Evolutionary conservation across 2,329 filamentous ascomycete species (phyloP).

Genomic region (Eutypella sp.): DNA sequence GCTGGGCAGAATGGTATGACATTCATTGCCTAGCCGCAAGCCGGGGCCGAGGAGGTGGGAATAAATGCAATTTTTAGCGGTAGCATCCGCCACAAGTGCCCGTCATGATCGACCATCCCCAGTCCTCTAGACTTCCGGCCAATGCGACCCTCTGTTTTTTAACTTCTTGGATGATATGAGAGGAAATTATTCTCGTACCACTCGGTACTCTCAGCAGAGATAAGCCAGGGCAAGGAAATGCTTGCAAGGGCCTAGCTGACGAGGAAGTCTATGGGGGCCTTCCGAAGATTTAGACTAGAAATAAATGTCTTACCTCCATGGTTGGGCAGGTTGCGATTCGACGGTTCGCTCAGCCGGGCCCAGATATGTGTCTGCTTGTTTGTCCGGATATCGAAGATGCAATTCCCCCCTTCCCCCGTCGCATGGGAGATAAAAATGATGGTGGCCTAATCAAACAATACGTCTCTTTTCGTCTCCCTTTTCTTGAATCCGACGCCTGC

Average conservation of each 20-base stretch:
- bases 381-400: conserved; percentile 20
- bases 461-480: conserved; percentile 12
- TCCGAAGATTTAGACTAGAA: conserved; percentile 5
- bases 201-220: conserved; percentile 13
- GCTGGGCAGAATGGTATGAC: too few relatives aligned
- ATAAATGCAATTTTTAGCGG: neutral
- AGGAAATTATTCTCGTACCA: conserved; percentile 12
- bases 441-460: conserved; percentile 3
- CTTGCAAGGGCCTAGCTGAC: conserved; percentile 1
- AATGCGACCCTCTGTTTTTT: neutral
- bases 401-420: conserved; percentile 19
- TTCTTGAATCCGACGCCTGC: too few relatives aligned
- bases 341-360: neutral
- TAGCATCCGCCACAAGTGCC: neutral
- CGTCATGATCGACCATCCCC: neutral
- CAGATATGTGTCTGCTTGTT: conserved; percentile 9
- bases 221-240: conserved; percentile 9
- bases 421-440: conserved; percentile 20
- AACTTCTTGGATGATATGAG: too few relatives aligned
- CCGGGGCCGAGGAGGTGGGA: neutral
- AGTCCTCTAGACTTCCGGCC: neutral
- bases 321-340: neutral
- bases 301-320: conserved; percentile 25
- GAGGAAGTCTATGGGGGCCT: conserved; percentile 7
- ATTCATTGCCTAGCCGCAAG: too few relatives aligned